Percentiles rank a stretch among this genome's conserved stretches.
Evolutionary conservation across 805 yeast genomes (phyloP).

Genomic region (Debaryomyces hansenii): DNA sequence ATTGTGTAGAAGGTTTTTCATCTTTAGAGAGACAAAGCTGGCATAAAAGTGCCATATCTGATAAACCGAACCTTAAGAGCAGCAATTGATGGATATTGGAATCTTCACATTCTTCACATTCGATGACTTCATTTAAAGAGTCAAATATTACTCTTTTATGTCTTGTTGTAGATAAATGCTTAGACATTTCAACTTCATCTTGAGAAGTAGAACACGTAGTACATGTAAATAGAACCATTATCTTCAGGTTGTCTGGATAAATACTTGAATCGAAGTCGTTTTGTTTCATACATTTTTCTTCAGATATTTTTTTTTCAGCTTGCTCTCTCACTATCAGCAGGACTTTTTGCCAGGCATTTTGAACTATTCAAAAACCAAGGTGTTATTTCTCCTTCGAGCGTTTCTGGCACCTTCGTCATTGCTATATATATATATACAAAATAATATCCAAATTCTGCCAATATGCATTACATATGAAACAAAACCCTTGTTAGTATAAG

Average conservation of each 20-base stretch:
- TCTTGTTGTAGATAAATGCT: constrained; percentile 53
- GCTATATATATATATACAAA: no score
- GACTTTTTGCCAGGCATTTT: no score
- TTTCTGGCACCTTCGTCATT: no score
- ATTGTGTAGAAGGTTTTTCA: constrained; percentile 49
- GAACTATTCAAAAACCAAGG: no score
- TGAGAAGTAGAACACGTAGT: constrained; percentile 42
- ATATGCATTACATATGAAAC: no score
- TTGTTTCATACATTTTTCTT: no score
- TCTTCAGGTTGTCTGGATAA: not conserved
- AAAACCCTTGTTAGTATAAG: no score
- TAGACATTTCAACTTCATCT: constrained; percentile 43
- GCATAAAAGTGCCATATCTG: constrained; percentile 54
- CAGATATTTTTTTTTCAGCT: no score
- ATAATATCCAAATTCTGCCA: no score
- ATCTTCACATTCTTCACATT: constrained; percentile 59
- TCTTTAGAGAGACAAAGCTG: constrained; percentile 43
- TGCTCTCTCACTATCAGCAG: no score
- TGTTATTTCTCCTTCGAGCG: no score
- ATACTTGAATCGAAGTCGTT: not conserved
- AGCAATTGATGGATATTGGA: constrained; percentile 53
- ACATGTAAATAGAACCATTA: constrained; percentile 37
- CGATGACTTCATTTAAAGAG: constrained; percentile 39
- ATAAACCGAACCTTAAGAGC: constrained; percentile 53
- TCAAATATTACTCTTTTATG: constrained; percentile 47